Base-by-base conservation (phyloP, 2,329 filamentous ascomycete species). In the Claviceps humidiphila region DNA sequence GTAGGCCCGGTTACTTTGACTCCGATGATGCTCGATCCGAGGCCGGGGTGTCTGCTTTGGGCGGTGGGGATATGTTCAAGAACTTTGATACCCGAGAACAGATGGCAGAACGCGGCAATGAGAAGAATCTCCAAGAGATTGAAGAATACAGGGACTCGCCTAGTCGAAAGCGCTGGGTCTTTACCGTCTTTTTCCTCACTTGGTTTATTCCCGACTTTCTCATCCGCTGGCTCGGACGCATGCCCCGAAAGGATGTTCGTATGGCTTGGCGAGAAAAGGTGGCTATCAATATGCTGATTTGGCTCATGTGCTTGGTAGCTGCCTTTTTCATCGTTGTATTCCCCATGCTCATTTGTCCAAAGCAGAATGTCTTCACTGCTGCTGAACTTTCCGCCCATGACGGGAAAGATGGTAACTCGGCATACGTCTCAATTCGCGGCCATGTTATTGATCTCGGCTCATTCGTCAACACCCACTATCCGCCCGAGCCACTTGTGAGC, bases 231-330 rank as follows among this genome's bases (percentile, higher is more conserved):
- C 55, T 95, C 42, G 91, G 91, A 22, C 78, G 86, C 50, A 96
- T 96, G 85, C 79, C 85, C 54, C 87, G 93, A 55, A 94, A 94
- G 65, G 93, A 98, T 66, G 82, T 98, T 8, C 86, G 90, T 24
- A 77, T 86, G 65, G 93, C 93, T 0, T 98, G 93, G 93, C 80
- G 93, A 64, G 93, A 98, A 68, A 98, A 98, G 75, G 67, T 98
- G 54, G 91, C 93, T 51, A 98, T 98, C 76, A 98, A 98, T 73
- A 76, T 98, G 66, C 78, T 97, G 63, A 98, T 98, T 65, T 98
- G 94, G 93, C 72, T 91, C 53, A 80, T 78, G 64, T 97, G 91
- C 70, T 73, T 71, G 16, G 68, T 87, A 48, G 82, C 87, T 30
- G 78, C 85, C 52, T 98, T 98, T 74, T 86, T 98, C 74, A 89